Evolutionary conservation across 192 early-diverging fungal genomes (phyloP), one percentile per base, ranked within the genome.

Genomic region (Hyaloraphidium curvatum): DNA sequence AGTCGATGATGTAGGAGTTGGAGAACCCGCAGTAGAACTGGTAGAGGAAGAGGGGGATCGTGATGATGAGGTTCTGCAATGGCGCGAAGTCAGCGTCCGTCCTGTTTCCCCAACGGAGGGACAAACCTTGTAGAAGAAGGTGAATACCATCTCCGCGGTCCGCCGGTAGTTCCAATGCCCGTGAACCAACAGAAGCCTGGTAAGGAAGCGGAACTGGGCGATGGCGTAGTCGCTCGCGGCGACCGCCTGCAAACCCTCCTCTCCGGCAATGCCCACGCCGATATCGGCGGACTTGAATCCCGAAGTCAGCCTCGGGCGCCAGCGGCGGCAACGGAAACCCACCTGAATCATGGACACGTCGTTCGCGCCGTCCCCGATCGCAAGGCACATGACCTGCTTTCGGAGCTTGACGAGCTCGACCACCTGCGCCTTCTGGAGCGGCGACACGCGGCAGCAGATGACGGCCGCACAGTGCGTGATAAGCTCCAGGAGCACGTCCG

Each of bases 261-360:
- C 81, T 35, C 92, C 92, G 14, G 82, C 79, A 53, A 97, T 92
- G 23, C 92, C 92, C 27, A 97, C 67, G 33, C 92, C 92, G 17
- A 97, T 75, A 63, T 97, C 82, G 28, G 92, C 90, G n/a, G n/a
- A 73, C 76, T 53, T 73, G 68, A 53, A 78, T 72, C 72, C 51
- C 61, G 59, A n/a, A n/a, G 37, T 87, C n/a, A n/a, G n/a, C n/a
- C n/a, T n/a, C n/a, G n/a, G n/a, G n/a, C n/a, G n/a, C n/a, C n/a
- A n/a, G n/a, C n/a, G n/a, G n/a, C n/a, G n/a, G n/a, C n/a, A n/a
- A n/a, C n/a, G n/a, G n/a, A n/a, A n/a, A n/a, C n/a, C n/a, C n/a
- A n/a, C 89, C 67, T 97, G 93, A 56, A 97, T 97, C 93, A 97
- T 97, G 29, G 78, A 77, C 14, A 97, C 90, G 62, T 97, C 93